A percentile compares a stretch with the other conserved stretches of the same genome.
Evolutionary conservation across 2,329 filamentous ascomycete genomes (phyloP).

Genomic region (Paraphaeosphaeria sporulosa): DNA sequence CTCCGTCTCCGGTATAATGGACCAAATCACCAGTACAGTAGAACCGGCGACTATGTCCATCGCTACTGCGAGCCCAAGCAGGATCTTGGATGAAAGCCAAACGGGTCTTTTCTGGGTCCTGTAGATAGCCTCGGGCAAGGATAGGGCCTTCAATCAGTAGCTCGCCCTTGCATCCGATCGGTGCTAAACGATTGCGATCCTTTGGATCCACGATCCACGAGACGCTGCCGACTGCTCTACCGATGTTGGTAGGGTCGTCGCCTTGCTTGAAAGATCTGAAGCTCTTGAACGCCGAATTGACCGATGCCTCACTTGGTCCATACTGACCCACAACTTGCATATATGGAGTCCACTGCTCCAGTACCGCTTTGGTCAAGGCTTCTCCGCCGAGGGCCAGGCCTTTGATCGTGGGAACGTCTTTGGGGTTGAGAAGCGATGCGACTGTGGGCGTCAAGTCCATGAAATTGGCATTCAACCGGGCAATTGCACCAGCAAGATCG

Average conservation of each 20-base stretch:
- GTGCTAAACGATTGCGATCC: conserved; percentile 40
- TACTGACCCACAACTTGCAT: conserved; percentile 40
- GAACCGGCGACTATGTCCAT: conserved; percentile 28
- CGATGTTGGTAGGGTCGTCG: conserved; percentile 44
- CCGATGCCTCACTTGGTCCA: conserved; percentile 43
- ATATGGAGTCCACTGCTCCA: conserved; percentile 36
- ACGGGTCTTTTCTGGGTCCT: conserved; percentile 38
- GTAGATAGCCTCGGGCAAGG: conserved; percentile 45
- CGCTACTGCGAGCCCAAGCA: conserved; percentile 34
- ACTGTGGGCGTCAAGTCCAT: conserved; percentile 66
- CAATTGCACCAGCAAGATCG: conserved; percentile 55
- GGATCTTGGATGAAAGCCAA: conserved; percentile 40
- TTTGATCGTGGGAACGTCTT: conserved; percentile 54
- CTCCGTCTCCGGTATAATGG: conserved; percentile 41
- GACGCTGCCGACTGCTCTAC: conserved; percentile 38
- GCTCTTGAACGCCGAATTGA: conserved; percentile 42
- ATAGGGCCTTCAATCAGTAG: conserved; percentile 46
- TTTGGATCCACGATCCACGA: conserved; percentile 45
- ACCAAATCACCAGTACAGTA: conserved; percentile 45
- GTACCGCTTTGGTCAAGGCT: conserved; percentile 44
- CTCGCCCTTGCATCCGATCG: conserved; percentile 45
- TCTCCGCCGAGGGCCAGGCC: conserved; percentile 56
- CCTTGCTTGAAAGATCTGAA: conserved; percentile 40
- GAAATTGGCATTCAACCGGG: conserved; percentile 37
- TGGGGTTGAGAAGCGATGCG: conserved; percentile 57